Conservation (phyloP, 2,329 filamentous ascomycete species). For the Cadophora malorum region DNA sequence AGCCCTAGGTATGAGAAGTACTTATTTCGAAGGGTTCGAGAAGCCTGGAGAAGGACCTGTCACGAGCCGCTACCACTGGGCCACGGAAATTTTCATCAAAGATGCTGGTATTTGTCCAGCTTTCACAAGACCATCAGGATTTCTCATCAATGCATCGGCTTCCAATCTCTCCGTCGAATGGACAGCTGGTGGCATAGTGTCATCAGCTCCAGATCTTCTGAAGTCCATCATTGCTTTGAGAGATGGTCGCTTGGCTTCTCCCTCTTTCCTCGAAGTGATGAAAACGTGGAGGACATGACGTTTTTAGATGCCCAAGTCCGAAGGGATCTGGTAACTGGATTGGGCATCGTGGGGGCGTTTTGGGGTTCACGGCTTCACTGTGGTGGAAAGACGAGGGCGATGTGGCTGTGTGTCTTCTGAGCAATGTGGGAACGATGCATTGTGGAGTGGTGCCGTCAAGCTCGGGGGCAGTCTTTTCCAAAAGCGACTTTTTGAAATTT, state of each 20-base stretch:
- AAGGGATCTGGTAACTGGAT: slow-evolving; percentile 21
- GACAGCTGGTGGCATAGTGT: slow-evolving; percentile 29
- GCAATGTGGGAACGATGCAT: slow-evolving; percentile 34
- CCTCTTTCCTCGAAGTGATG: slow-evolving; percentile 23
- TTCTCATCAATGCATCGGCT: slow-evolving; percentile 25
- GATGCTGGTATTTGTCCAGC: slow-evolving; percentile 26
- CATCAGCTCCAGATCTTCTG: slow-evolving; percentile 26
- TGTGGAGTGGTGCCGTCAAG: slow-evolving; percentile 22
- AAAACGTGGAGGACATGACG: slow-evolving; percentile 26
- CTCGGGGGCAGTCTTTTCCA: slow-evolving; percentile 15
- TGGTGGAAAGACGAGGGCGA: slow-evolving; percentile 30
- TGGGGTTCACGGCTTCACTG: slow-evolving; percentile 27
- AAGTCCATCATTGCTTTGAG: slow-evolving; percentile 26
- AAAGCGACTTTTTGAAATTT: slow-evolving; percentile 20
- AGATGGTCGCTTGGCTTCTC: slow-evolving; percentile 23
- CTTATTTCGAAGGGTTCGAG: slow-evolving; percentile 30
- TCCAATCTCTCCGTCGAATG: slow-evolving; percentile 33
- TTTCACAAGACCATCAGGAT: background rate
- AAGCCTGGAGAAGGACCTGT: background rate
- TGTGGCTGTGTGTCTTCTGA: slow-evolving; percentile 25
- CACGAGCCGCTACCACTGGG: slow-evolving; percentile 31
- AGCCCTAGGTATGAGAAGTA: slow-evolving; percentile 22
- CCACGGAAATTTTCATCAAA: slow-evolving; percentile 18
- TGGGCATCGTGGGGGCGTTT: slow-evolving; percentile 30
- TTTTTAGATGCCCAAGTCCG: slow-evolving; percentile 20